Conservation (phyloP, 345 rosid species). For the Atalantia buxifolia region DNA sequence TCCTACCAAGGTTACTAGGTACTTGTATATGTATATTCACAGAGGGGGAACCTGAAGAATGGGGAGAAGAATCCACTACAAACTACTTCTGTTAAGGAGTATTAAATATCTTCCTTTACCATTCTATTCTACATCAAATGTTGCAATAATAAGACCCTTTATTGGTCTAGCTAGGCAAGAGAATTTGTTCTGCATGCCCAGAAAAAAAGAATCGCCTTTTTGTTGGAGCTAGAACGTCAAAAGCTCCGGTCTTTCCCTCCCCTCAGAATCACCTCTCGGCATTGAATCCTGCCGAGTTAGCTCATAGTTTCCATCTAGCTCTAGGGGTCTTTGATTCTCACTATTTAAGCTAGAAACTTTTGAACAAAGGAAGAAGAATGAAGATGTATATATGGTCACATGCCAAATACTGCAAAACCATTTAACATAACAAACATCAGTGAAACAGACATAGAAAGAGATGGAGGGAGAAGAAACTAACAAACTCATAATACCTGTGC, state of each 20-base stretch:
- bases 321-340: conserved; percentile 29
- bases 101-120: background rate
- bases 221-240: background rate
- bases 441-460: background rate
- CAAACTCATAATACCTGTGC: conserved; percentile 63
- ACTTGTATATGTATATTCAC: background rate
- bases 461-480: background rate
- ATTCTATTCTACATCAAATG: background rate
- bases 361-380: conserved; percentile 93
- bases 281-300: conserved; percentile 65
- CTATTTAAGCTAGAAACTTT: conserved; percentile 42
- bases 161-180: background rate
- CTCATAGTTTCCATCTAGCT: conserved; percentile 40
- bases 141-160: background rate
- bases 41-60: background rate
- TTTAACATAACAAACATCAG: conserved; percentile 9
- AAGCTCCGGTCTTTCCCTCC: conserved; percentile 4
- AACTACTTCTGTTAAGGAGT: background rate
- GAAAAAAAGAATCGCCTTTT: conserved; percentile 1
- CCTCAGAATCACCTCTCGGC: conserved; percentile 33
- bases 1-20: background rate
- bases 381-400: conserved; percentile 68
- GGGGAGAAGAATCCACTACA: conserved; percentile 5
- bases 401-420: conserved; percentile 78
- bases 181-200: background rate